phyloP scores from a whole-genome alignment of 768 basidiomycete genomes.

The Tulasnella sp. region DNA sequence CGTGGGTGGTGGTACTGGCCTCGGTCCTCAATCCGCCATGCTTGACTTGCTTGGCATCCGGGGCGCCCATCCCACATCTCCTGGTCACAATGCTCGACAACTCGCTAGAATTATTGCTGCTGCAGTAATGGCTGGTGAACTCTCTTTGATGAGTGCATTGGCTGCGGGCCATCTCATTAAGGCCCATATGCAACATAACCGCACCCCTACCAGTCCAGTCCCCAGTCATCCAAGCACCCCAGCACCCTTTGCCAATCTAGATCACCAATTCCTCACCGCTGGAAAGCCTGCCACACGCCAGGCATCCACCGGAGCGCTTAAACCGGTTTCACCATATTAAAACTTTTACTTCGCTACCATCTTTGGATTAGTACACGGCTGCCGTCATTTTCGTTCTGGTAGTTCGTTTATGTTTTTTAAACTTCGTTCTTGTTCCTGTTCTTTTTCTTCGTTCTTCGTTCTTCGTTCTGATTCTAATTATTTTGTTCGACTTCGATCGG shows the following conservation, averaged over 20 bases:
- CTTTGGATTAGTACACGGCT: too few species aligned
- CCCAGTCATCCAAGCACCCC: constrained; percentile 35
- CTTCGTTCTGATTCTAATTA: too few species aligned
- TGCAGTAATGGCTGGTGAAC: constrained; percentile 94
- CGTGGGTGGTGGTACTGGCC: constrained; percentile 89
- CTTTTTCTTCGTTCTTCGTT: too few species aligned
- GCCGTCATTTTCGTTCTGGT: too few species aligned
- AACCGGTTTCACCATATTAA: too few species aligned
- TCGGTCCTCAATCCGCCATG: constrained; percentile 78
- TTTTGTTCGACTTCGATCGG: too few species aligned
- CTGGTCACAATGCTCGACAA: constrained; percentile 78
- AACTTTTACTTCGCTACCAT: too few species aligned
- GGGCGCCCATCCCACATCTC: constrained; percentile 74
- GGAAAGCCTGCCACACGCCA: too few species aligned
- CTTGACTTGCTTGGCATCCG: constrained; percentile 88
- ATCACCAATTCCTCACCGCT: constrained; percentile 21
- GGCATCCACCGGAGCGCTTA: too few species aligned
- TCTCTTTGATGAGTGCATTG: constrained; percentile 80
- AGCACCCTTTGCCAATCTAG: neutral
- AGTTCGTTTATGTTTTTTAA: too few species aligned
- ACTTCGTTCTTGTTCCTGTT: too few species aligned
- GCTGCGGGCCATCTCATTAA: constrained; percentile 90
- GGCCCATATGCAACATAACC: constrained; percentile 85
- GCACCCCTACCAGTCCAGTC: constrained; percentile 66
- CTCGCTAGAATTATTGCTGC: constrained; percentile 84